These are phyloP conservation scores for Coniferiporia weirii DNA, from an alignment of 1,284 basidiomycete species.

Conservation along the genomic window DNA sequence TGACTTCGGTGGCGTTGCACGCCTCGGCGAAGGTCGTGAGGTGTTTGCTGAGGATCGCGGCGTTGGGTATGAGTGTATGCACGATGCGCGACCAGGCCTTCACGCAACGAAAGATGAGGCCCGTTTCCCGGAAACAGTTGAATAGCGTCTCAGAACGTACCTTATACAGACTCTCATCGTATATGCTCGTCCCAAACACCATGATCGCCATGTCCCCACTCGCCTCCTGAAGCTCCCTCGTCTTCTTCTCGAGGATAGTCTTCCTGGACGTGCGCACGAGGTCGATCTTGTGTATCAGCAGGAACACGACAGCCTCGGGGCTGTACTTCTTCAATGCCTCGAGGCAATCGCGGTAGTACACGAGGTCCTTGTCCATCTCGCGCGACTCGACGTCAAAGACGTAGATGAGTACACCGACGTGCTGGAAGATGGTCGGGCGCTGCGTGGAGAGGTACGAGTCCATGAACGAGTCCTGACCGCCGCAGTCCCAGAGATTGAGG, in stretches of 20 bases:
- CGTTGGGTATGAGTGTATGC: conserved; percentile 93
- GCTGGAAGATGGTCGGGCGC: conserved; percentile 88
- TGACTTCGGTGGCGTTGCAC: conserved; percentile 87
- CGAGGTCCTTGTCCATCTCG: conserved; percentile 72
- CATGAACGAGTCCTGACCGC: conserved; percentile 97
- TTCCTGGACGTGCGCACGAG: conserved; percentile 58
- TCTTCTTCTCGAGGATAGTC: conserved; percentile 62
- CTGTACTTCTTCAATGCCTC: conserved; percentile 72
- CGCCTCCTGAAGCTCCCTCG: conserved; percentile 59
- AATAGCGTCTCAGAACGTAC: conserved; percentile 37
- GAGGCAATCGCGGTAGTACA: conserved; percentile 85
- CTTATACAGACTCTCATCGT: conserved; percentile 96
- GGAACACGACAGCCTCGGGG: conserved; percentile 81
- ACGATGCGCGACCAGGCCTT: conserved; percentile 98
- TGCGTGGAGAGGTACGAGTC: conserved; percentile 91
- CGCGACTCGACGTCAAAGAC: conserved; percentile 90
- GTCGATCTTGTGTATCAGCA: conserved; percentile 98
- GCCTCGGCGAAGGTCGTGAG: conserved; percentile 81
- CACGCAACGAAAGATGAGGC: conserved; percentile 4
- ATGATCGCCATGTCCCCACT: conserved; percentile 55
- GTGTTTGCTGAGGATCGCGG: conserved; percentile 81
- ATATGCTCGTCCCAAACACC: conserved; percentile 94
- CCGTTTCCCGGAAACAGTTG: neutral
- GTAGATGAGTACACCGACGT: conserved; percentile 96
- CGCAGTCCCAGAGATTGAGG: conserved; percentile 97